Percentiles rank a stretch among this genome's conserved stretches.
phyloP scores from a whole-genome alignment of 257 asterid species.

The Ehretia macrophylla region DNA sequence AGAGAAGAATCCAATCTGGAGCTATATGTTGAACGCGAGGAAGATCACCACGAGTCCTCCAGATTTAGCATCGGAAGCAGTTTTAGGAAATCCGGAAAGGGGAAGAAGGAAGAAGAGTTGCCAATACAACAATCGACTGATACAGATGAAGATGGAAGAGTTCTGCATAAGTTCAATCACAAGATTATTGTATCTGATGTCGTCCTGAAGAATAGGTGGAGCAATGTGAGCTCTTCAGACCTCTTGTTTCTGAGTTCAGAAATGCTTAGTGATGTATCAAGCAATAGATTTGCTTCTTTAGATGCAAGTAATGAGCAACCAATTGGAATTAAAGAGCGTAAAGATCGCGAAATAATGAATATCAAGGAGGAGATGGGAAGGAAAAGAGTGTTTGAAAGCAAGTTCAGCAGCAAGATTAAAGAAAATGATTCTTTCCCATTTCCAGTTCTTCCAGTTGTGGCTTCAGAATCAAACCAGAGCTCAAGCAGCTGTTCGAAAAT shows the following conservation, averaged over 20 bases:
- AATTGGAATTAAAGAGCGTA: not conserved
- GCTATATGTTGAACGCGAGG: constrained; percentile 26
- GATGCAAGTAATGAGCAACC: constrained; percentile 4
- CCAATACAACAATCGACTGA: constrained; percentile 19
- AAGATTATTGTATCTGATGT: constrained; percentile 49
- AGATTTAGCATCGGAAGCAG: constrained; percentile 27
- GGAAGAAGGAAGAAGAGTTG: constrained; percentile 12
- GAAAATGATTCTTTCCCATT: constrained; percentile 14
- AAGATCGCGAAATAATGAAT: constrained; percentile 18
- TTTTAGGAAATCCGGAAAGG: constrained; percentile 15
- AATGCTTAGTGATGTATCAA: constrained; percentile 34
- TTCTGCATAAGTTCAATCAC: constrained; percentile 42
- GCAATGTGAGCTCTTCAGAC: constrained; percentile 60
- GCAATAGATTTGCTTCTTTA: constrained; percentile 19
- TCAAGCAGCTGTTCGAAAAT: constrained; percentile 12
- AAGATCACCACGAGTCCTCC: constrained; percentile 20
- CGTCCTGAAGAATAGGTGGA: constrained; percentile 58
- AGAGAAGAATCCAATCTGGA: constrained; percentile 23
- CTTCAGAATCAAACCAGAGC: constrained; percentile 5
- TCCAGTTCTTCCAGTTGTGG: not conserved
- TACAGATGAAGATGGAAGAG: not conserved
- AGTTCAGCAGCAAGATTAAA: constrained; percentile 15
- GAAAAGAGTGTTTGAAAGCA: constrained; percentile 30
- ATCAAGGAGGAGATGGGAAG: constrained; percentile 22
- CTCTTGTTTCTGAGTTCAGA: constrained; percentile 50